Evolutionary conservation across 2,329 filamentous ascomycete genomes (phyloP).

Genomic region (Mycosphaerella arachidis): DNA sequence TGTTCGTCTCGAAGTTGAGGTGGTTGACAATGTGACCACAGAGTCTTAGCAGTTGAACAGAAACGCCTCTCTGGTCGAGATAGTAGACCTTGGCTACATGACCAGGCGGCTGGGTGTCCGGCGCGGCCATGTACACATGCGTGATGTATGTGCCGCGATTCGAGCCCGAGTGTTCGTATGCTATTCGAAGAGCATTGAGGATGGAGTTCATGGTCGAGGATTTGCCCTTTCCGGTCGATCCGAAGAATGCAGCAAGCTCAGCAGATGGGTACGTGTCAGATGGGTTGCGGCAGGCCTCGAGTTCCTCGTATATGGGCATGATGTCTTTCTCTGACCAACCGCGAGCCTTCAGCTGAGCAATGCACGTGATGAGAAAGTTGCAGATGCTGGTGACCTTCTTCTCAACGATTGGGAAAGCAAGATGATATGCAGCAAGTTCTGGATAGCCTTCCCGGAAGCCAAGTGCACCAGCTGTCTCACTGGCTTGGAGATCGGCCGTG

Average conservation of each 20-base stretch:
- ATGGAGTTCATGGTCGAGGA: conserved; percentile 11
- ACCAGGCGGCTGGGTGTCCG: not conserved
- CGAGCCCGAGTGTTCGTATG: conserved; percentile 7
- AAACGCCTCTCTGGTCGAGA: not conserved
- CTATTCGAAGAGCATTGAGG: conserved; percentile 1
- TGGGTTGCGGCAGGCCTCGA: conserved; percentile 1
- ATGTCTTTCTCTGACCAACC: not conserved
- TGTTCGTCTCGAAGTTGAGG: not conserved
- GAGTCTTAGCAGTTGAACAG: not conserved
- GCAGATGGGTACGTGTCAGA: conserved; percentile 1
- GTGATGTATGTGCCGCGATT: conserved; percentile 14
- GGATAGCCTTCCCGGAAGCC: not conserved
- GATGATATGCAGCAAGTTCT: not conserved
- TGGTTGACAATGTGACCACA: not conserved
- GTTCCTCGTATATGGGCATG: not conserved
- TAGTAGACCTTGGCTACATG: conserved; percentile 3
- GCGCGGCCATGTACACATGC: conserved; percentile 4
- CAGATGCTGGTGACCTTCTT: not conserved
- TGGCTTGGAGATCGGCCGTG: not conserved
- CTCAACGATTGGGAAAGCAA: not conserved
- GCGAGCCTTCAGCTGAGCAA: not conserved
- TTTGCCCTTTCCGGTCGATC: conserved; percentile 19
- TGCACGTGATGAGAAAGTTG: not conserved
- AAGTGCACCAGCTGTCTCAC: not conserved
- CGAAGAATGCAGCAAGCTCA: conserved; percentile 5